phyloP scores from a whole-genome alignment of 202 grass and related monocot genomes.

The Saccharum hybrid region DNA sequence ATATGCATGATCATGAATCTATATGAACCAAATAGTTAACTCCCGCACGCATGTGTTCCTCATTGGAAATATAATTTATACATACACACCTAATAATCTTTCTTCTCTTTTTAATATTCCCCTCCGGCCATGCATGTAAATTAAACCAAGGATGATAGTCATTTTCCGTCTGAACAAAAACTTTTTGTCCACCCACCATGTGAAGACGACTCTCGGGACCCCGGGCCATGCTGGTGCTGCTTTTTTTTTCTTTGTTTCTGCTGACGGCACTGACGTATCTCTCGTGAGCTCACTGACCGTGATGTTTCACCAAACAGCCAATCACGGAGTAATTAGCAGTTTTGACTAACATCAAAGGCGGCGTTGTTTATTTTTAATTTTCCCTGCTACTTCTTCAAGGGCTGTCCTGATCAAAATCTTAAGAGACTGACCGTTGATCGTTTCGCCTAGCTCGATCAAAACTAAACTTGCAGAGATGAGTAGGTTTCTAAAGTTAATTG shows the following conservation, averaged over 20 bases:
- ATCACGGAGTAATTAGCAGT: background rate
- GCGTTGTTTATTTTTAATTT: background rate
- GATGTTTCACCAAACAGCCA: constrained; percentile 28
- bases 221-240: background rate
- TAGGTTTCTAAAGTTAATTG: background rate
- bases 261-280: background rate
- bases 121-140: background rate
- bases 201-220: background rate
- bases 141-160: background rate
- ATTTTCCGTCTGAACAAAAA: constrained; percentile 7
- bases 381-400: background rate
- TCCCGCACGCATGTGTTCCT: no score
- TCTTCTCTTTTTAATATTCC: background rate
- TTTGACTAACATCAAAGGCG: constrained; percentile 26
- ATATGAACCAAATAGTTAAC: no score
- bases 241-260: no score
- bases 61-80: background rate
- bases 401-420: background rate
- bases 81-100: background rate
- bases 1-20: no score
- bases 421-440: background rate
- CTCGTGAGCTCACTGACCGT: constrained; percentile 28
- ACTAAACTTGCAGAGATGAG: background rate
- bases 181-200: constrained; percentile 7
- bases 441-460: background rate